Percentiles rank a stretch among this genome's conserved stretches.
These are phyloP conservation scores for Babjeviella inositovora DNA, from an alignment of 805 yeast species.

Conservation along the genomic window DNA sequence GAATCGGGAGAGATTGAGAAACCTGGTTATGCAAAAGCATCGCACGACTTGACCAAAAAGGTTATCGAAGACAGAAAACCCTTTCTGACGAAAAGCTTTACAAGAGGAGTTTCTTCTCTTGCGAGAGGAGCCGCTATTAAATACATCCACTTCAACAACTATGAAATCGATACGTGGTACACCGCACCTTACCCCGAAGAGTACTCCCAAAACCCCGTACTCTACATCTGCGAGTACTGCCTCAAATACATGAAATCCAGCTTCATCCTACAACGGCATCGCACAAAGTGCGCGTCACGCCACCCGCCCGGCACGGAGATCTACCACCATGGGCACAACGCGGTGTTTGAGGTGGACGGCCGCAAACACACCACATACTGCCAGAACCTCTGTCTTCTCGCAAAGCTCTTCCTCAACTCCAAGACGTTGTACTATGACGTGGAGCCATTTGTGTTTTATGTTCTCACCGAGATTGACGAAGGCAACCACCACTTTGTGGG, in stretches of 20 bases:
- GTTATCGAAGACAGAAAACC: too few relatives aligned
- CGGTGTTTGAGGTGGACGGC: conserved; percentile 91
- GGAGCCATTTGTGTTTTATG: conserved; percentile 86
- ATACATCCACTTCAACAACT: conserved; percentile 54
- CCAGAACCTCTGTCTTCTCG: conserved; percentile 78
- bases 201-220: conserved; percentile 40
- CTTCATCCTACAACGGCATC: conserved; percentile 53
- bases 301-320: conserved; percentile 91
- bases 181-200: conserved; percentile 89
- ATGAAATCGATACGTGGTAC: conserved; percentile 82
- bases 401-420: conserved; percentile 79
- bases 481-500: conserved; percentile 70
- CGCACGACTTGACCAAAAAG: too few relatives aligned
- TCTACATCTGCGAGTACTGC: conserved; percentile 77
- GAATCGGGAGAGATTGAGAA: too few relatives aligned
- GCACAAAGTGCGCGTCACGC: conserved; percentile 48
- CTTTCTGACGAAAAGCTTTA: too few relatives aligned
- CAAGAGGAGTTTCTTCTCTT: too few relatives aligned
- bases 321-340: conserved; percentile 52
- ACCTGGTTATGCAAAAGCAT: too few relatives aligned
- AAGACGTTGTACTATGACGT: conserved; percentile 90
- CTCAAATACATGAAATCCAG: conserved; percentile 64
- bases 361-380: conserved; percentile 68
- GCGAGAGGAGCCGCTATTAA: too few relatives aligned
- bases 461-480: conserved; percentile 54